Base-by-base conservation (phyloP, 768 basidiomycete genomes). In the Tulasnella sp. region DNA sequence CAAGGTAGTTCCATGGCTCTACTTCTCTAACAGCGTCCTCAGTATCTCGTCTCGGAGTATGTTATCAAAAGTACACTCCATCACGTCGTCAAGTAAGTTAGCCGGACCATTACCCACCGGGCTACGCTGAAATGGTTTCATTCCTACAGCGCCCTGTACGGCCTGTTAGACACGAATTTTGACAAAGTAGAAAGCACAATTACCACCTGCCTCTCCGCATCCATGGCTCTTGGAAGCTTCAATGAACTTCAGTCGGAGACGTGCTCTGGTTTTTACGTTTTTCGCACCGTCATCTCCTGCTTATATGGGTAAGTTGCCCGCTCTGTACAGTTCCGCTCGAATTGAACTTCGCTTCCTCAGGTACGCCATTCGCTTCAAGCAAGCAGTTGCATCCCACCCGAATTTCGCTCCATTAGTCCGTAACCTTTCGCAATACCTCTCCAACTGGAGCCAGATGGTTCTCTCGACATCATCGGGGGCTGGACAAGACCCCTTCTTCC, bases 41-140 rank as follows among this genome's bases (percentile, higher is more conserved):
- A 83, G 80, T 81, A 80, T 64, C 66, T 79, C 37, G 73, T 81
- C 0, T 81, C 81, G 7, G 75, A 80, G n/a, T 74, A 75, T 4
- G 50, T 52, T 5, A 52, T 39, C 25, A 2, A 35, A 35, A 36
- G 34, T 23, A 39, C 50, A 14, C 12, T 52, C 23, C 34, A 52
- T 11, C 27, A 25, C 27, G 25, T 29, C 19, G 37, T 37, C 50
- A 52, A 52, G 50, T 52, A 27, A 25, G 50, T 36, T 19, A 39
- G n/a, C n/a, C n/a, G n/a, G n/a, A 2, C 17, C 12, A 7, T 6
- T 8, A 6, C 14, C n/a, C 25, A 52, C 34, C 37, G 5, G 12
- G 14, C 17, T 19, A 37, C 1, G 19, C 14, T 3, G n/a, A 19
- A n/a, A 6, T 14, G 6, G 25, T 34, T 17, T 25, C 50, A 35